A percentile compares a stretch with the other conserved stretches of the same genome.
phyloP scores from a whole-genome alignment of 1,284 basidiomycete species.

The Irpex lacteus region DNA sequence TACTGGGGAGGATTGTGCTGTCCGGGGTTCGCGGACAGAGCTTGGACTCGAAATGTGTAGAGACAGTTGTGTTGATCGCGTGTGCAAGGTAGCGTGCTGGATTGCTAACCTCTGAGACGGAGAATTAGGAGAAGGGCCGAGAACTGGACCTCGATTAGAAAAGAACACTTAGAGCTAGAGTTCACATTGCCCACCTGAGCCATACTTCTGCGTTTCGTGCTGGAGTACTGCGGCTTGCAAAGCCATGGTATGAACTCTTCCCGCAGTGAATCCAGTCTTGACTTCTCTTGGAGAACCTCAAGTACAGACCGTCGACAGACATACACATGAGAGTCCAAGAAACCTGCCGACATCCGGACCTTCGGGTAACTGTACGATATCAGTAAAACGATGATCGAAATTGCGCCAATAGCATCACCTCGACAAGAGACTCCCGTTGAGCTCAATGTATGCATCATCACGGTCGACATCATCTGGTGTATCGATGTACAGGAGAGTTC shows the following conservation, averaged over 20 bases:
- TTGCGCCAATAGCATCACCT: conserved; percentile 34
- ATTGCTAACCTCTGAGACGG: conserved; percentile 47
- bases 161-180: conserved; percentile 4
- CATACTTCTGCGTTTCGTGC: conserved; percentile 59
- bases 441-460: conserved; percentile 66
- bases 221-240: conserved; percentile 79
- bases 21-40: conserved; percentile 19
- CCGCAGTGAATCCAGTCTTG: conserved; percentile 72
- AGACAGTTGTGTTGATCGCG: conserved; percentile 9
- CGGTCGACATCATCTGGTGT: conserved; percentile 64
- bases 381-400: conserved; percentile 5
- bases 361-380: conserved; percentile 62
- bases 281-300: conserved; percentile 68
- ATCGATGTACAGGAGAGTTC: conserved; percentile 72
- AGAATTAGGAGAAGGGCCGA: conserved; percentile 38
- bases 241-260: conserved; percentile 91
- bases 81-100: conserved; percentile 53
- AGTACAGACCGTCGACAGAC: conserved; percentile 77
- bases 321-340: conserved; percentile 89
- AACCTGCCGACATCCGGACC: conserved; percentile 63
- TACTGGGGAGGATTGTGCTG: conserved; percentile 42
- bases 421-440: conserved; percentile 72
- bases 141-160: conserved; percentile 31
- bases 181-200: conserved; percentile 35
- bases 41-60: conserved; percentile 1